Percentiles rank a stretch among this genome's conserved stretches.
Evolutionary conservation across 192 early-diverging fungal species (phyloP).

Genomic region (Coemansia sp.): DNA sequence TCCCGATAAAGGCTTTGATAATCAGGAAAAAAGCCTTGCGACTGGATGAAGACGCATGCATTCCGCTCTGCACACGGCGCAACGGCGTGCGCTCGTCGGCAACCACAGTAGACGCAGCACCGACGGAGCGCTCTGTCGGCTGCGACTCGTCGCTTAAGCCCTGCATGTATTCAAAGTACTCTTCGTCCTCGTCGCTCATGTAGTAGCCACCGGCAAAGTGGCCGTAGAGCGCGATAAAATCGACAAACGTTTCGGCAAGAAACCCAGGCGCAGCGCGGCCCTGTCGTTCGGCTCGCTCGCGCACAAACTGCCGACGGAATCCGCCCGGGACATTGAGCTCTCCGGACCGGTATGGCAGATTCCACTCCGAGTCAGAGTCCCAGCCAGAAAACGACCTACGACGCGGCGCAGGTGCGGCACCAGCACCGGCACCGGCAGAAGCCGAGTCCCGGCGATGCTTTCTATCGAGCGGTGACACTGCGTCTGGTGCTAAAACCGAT

Average conservation of each 20-base stretch:
- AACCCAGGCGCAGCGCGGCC: slow-evolving; percentile 68
- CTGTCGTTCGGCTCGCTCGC: slow-evolving; percentile 66
- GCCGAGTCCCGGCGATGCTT: slow-evolving; percentile 57
- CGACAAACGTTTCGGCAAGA: slow-evolving; percentile 86
- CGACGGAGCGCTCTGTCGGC: neutral
- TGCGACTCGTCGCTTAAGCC: slow-evolving; percentile 6
- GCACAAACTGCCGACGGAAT: slow-evolving; percentile 88
- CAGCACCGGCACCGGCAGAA: neutral
- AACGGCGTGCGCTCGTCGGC: slow-evolving; percentile 39
- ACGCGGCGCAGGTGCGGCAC: slow-evolving; percentile 47
- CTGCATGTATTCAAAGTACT: slow-evolving; percentile 54
- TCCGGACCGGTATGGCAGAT: slow-evolving; percentile 29
- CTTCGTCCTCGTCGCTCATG: slow-evolving; percentile 75
- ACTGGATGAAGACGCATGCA: slow-evolving; percentile 58
- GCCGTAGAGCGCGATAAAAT: slow-evolving; percentile 91
- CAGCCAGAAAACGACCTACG: slow-evolving; percentile 49
- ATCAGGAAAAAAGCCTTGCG: slow-evolving; percentile 76
- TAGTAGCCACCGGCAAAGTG: slow-evolving; percentile 94
- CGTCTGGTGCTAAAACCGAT: slow-evolving; percentile 15
- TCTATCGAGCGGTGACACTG: slow-evolving; percentile 5
- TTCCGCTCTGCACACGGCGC: slow-evolving; percentile 14
- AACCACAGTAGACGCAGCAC: neutral
- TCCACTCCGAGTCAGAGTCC: slow-evolving; percentile 53
- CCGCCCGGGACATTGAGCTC: slow-evolving; percentile 78
- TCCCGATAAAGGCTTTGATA: slow-evolving; percentile 83